phyloP scores from a whole-genome alignment of 345 rosid species.

The Rhodamnia rubescens region DNA sequence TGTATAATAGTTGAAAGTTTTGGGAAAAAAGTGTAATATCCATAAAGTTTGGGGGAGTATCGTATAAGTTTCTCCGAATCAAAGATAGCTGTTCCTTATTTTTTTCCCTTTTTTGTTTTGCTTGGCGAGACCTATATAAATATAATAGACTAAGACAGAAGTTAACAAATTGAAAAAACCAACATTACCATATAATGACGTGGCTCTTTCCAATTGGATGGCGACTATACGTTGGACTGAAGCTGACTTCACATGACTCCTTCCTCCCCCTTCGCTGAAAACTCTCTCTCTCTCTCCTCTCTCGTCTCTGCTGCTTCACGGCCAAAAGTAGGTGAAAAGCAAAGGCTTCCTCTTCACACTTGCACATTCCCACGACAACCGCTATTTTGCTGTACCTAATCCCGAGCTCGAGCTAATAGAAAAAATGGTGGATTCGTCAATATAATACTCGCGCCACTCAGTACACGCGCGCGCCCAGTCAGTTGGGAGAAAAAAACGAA shows the following conservation, averaged over 20 bases:
- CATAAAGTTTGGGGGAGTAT: neutral
- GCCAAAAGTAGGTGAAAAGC: slow-evolving; percentile 7
- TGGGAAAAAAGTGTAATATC: neutral
- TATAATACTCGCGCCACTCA: neutral
- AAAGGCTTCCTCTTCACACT: neutral
- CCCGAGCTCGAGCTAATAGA: neutral
- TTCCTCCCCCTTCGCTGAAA: neutral
- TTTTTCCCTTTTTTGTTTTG: too few species aligned
- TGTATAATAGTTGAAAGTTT: neutral
- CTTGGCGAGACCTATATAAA: too few species aligned
- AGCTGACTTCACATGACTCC: slow-evolving; percentile 5
- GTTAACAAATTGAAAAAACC: neutral
- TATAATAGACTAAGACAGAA: too few species aligned
- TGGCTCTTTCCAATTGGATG: neutral
- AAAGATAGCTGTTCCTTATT: neutral
- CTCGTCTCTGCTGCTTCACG: neutral
- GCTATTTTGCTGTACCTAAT: neutral
- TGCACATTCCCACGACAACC: neutral
- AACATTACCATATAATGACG: neutral
- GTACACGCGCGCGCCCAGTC: neutral
- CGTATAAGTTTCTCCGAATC: neutral
- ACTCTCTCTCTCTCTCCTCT: neutral
- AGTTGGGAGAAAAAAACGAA: neutral
- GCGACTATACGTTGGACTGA: neutral
- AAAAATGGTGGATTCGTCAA: neutral